Base-by-base conservation (phyloP, 2,329 filamentous ascomycete species). In the Trichoderma simmonsii region DNA sequence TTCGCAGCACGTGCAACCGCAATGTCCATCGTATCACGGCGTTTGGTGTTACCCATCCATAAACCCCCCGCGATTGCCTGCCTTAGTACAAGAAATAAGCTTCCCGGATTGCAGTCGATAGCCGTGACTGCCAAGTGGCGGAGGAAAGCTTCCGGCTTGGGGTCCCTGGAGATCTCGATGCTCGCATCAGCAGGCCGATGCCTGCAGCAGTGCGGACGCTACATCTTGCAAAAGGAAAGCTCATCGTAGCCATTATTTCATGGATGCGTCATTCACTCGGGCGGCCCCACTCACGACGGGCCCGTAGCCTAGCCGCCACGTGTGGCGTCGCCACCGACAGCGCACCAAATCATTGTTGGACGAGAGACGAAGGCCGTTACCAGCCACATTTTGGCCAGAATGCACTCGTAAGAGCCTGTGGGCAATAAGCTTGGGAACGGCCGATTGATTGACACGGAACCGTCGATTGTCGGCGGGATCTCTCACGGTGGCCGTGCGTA, bases 131-230 rank as follows among this genome's bases (percentile, higher is more conserved):
- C 48, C 12, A 60, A n/a, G 56, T 14, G 24, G 32, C 68, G 68
- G 68, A 71, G 60, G 9, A 26, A 64, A 64, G 2, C 32, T 43
- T 71, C 68, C 68, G 68, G 30, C 26, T 14, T 14, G 4, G 12
- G 21, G 43, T 15, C 9, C 43, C n/a, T 57, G 24, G 21, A 56
- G 68, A 71, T 71, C 60, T 71, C 68, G 68, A 71, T 71, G 68
- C 18, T 24, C 15, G 21, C 68, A 64, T 64, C 48, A 64, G 61
- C 60, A 28, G 68, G 24, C 9, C 59, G 21, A 43, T 21, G n/a
- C 21, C 48, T 14, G 30, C 56, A 34, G n/a, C 30, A 34, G 5
- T 4, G 21, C 15, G 21, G 59, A 57, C 32, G 28, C 21, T 28
- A 34, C 66, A 63, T 63, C 48, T 63, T 48, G 30, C 34, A 15